Evolutionary conservation across 225 moss, liverwort and hornwort genomes (phyloP), one percentile per base, ranked within the genome.

Genomic region (Physcomitrellopsis africana): DNA sequence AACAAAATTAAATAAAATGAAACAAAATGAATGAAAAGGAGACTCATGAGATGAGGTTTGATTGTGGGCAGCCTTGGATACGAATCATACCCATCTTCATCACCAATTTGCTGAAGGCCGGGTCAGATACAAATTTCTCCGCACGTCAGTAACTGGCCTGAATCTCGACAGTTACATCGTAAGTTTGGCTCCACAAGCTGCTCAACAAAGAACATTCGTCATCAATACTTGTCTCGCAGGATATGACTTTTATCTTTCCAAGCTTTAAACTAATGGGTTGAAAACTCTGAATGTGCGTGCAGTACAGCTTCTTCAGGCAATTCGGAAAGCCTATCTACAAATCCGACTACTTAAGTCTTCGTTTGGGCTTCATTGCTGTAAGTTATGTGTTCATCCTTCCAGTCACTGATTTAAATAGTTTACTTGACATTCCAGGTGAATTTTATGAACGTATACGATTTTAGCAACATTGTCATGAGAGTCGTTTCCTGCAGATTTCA

Each of bases 261-360:
- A 8, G 4, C 2, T 0, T 18, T 27, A n/a, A 56, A 22, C 51
- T 51, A 56, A 29, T 41, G 37, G 56, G 56, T 18, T 49, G 22
- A 71, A 45, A 0, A 55, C 11, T 51, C 18, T 24, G 24, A 16
- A 1, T 67, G 63, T 68, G 65, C 73, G 0, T 78, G 86, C 94
- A 97, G 96, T 88, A 94, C 9, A 87, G 90, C 69, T 97, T 94
- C 84, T 94, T 93, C 63, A 88, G 91, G 72, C 96, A 97, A 64
- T 97, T 97, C 58, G 69, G 72, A 23, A 83, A 72, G 72, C 87
- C 91, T 0, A 91, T 97, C 9, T 87, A 79, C 43, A 89, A 84
- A 77, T n/a, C 76, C 17, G 96, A 97, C 75, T 97, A 97, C 78
- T 53, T 91, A 22, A 81, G 86, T 44, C 91, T 97, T 16, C 94